Evolutionary conservation across 108 stramenopile species (phyloP).

Genomic region (Skeletonema menzelii): DNA sequence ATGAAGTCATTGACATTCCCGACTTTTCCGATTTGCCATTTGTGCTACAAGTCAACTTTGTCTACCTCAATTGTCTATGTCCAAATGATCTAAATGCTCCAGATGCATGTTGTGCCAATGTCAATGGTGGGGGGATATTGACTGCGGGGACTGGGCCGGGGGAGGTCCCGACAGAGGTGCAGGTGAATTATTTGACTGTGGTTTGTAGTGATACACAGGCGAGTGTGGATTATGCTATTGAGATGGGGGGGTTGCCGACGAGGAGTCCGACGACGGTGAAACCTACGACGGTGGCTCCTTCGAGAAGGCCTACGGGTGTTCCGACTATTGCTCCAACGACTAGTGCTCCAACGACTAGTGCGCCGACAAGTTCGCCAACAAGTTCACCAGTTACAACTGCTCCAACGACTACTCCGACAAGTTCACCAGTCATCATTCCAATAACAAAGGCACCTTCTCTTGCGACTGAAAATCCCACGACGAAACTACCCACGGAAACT

Average conservation of each 20-base stretch:
- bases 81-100: background rate
- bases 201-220: conserved; percentile 39
- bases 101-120: conserved; percentile 23
- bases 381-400: conserved; percentile 4
- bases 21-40: conserved; percentile 27
- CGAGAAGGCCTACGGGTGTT: background rate
- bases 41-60: conserved; percentile 43
- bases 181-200: conserved; percentile 18
- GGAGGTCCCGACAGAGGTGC: conserved; percentile 13
- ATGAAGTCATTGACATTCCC: background rate
- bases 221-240: conserved; percentile 31
- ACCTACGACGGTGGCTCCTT: background rate
- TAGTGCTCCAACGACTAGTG: background rate
- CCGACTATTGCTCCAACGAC: background rate
- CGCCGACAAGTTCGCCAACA: background rate
- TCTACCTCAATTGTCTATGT: conserved; percentile 43
- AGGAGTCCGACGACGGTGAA: background rate
- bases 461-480: background rate
- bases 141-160: conserved; percentile 18
- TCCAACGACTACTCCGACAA: background rate
- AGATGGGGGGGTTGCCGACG: conserved; percentile 5
- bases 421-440: background rate
- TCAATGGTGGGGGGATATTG: conserved; percentile 8
- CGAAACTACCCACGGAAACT: conserved; percentile 7
- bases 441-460: background rate